Percentiles rank a stretch among this genome's conserved stretches.
phyloP scores from a whole-genome alignment of 2,329 filamentous ascomycete genomes.

The Talaromyces sp. region DNA sequence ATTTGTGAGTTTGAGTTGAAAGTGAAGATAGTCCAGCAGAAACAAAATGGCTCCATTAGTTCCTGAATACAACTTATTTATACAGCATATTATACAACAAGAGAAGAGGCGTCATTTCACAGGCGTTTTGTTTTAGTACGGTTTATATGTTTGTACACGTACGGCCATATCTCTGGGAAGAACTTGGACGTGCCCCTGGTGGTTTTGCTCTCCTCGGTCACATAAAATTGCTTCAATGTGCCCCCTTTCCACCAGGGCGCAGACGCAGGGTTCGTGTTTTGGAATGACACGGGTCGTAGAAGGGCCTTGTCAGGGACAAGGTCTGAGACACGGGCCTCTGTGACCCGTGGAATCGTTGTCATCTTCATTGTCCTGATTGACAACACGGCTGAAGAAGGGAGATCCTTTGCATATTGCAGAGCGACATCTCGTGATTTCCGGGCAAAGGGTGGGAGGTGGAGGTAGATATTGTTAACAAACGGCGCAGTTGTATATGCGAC shows the following conservation, averaged over 20 bases:
- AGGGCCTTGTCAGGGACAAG: slow-evolving; percentile 29
- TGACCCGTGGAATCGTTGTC: slow-evolving; percentile 37
- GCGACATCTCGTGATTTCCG: slow-evolving; percentile 52
- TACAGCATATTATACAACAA: neutral
- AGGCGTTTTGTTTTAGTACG: slow-evolving; percentile 2
- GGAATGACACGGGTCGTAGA: slow-evolving; percentile 37
- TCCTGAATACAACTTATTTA: neutral
- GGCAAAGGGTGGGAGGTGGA: slow-evolving; percentile 62
- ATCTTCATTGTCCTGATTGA: slow-evolving; percentile 43
- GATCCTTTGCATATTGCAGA: slow-evolving; percentile 37
- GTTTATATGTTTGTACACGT: slow-evolving; percentile 37
- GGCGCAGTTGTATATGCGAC: slow-evolving; percentile 62
- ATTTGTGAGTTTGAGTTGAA: neutral
- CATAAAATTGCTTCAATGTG: slow-evolving; percentile 34
- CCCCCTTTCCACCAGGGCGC: slow-evolving; percentile 34
- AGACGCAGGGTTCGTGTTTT: slow-evolving; percentile 29
- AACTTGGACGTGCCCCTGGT: slow-evolving; percentile 33
- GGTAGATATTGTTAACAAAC: slow-evolving; percentile 66
- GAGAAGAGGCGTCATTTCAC: neutral
- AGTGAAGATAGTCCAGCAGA: neutral
- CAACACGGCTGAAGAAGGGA: slow-evolving; percentile 39
- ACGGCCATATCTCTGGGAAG: slow-evolving; percentile 40
- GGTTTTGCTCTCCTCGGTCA: slow-evolving; percentile 31
- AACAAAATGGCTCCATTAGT: neutral
- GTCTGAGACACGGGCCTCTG: slow-evolving; percentile 39